Percentiles rank a stretch among this genome's conserved stretches.
These are phyloP conservation scores for Plasmodium malariae DNA, from an alignment of 169 alveolate species.

Conservation along the genomic window DNA sequence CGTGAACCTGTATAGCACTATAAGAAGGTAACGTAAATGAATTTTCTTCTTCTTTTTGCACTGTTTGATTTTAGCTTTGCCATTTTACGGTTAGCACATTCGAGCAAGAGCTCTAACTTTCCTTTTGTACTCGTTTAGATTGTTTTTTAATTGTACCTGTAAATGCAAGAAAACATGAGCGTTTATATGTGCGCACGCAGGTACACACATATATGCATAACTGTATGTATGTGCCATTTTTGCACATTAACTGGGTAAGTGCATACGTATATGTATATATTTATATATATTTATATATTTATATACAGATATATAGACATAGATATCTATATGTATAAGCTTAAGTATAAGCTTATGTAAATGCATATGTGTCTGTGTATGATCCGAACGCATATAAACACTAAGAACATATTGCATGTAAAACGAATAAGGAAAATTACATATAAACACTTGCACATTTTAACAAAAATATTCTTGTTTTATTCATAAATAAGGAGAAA, in stretches of 20 bases:
- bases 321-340: too few species aligned
- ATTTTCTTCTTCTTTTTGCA: not conserved
- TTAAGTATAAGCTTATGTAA: too few species aligned
- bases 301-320: too few species aligned
- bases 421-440: too few species aligned
- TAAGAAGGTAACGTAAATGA: not conserved
- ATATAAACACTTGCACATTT: not conserved
- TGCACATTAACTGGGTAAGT: too few species aligned
- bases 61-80: not conserved
- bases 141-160: slow-evolving; percentile 86
- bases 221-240: not conserved
- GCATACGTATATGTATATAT: not conserved
- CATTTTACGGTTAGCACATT: slow-evolving; percentile 62
- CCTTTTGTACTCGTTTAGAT: slow-evolving; percentile 89
- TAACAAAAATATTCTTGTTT: not conserved
- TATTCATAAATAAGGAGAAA: not conserved
- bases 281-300: not conserved
- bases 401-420: too few species aligned
- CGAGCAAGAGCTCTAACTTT: slow-evolving; percentile 91
- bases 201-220: not conserved
- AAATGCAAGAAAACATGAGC: not conserved
- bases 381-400: too few species aligned
- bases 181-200: too few species aligned
- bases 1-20: too few species aligned
- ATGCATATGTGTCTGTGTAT: too few species aligned